These are phyloP conservation scores for Iris macrosiphon DNA, from an alignment of 106 monocot genomes.

Conservation along the genomic window DNA sequence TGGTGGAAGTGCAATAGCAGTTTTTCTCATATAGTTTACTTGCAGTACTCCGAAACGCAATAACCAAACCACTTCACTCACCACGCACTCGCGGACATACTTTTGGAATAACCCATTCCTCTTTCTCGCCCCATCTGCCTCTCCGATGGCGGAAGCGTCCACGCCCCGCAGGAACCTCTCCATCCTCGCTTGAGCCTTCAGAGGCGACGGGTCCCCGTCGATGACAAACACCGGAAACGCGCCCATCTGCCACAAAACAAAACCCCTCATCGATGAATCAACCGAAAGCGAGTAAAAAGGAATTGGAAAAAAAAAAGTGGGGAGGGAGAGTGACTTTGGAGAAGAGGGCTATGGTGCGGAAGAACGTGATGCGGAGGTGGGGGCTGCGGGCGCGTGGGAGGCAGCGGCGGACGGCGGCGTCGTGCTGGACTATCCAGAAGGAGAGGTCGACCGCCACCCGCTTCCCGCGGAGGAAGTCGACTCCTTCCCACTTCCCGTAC, in stretches of 20 bases:
- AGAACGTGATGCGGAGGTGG: slow-evolving; percentile 84
- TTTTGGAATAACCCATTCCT: slow-evolving; percentile 54
- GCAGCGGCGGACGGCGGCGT: slow-evolving; percentile 38
- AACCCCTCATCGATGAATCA: neutral
- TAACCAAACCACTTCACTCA: too few relatives aligned
- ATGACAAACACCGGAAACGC: slow-evolving; percentile 93
- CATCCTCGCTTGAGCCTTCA: slow-evolving; percentile 72
- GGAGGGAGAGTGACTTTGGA: slow-evolving; percentile 39
- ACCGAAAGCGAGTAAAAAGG: neutral
- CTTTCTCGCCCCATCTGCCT: slow-evolving; percentile 9
- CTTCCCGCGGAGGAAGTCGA: slow-evolving; percentile 82
- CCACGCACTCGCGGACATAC: slow-evolving; percentile 72
- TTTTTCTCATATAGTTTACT: too few relatives aligned
- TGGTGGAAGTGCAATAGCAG: too few relatives aligned
- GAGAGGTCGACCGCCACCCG: slow-evolving; percentile 96
- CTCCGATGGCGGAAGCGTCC: slow-evolving; percentile 31
- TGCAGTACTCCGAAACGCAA: too few relatives aligned
- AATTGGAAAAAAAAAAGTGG: neutral
- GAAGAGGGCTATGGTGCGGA: slow-evolving; percentile 90
- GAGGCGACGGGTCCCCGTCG: slow-evolving; percentile 75
- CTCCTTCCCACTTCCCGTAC: slow-evolving; percentile 57
- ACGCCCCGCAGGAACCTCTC: slow-evolving; percentile 76
- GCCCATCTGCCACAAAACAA: slow-evolving; percentile 52
- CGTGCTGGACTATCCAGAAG: slow-evolving; percentile 96
- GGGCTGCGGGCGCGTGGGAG: slow-evolving; percentile 40